Evolutionary conservation across 495 filamentous ascomycete genomes (phyloP).

Genomic region (Astrothelium macrocarpum): DNA sequence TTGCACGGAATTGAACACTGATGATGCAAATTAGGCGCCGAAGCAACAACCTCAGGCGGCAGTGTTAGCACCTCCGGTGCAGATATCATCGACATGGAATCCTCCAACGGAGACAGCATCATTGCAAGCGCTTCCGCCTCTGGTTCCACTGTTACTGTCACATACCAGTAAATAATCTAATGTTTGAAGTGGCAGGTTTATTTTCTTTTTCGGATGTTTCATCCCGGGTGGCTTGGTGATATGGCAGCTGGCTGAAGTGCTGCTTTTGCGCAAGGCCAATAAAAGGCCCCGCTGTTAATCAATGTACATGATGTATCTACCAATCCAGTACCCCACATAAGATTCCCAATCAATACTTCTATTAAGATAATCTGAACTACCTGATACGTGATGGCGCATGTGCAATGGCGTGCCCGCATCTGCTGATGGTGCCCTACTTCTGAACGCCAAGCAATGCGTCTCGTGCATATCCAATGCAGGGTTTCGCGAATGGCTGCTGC

Average conservation of each 20-base stretch:
- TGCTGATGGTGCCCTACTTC: background rate
- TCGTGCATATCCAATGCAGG: background rate
- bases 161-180: background rate
- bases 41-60: background rate
- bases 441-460: background rate
- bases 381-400: background rate
- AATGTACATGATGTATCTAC: background rate
- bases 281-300: conserved; percentile 7
- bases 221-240: background rate
- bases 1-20: background rate
- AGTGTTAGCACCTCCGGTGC: background rate
- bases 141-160: background rate
- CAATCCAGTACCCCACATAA: background rate
- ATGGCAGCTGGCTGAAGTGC: background rate
- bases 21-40: background rate
- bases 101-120: background rate
- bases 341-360: background rate
- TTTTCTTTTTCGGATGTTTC: background rate
- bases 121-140: background rate
- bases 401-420: background rate
- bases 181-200: background rate
- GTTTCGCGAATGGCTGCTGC: background rate
- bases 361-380: background rate
- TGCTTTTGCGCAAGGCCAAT: conserved; percentile 15
- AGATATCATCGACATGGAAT: conserved; percentile 1